phyloP scores from a whole-genome alignment of 208 protist species.

The Phytomonas serpens region DNA sequence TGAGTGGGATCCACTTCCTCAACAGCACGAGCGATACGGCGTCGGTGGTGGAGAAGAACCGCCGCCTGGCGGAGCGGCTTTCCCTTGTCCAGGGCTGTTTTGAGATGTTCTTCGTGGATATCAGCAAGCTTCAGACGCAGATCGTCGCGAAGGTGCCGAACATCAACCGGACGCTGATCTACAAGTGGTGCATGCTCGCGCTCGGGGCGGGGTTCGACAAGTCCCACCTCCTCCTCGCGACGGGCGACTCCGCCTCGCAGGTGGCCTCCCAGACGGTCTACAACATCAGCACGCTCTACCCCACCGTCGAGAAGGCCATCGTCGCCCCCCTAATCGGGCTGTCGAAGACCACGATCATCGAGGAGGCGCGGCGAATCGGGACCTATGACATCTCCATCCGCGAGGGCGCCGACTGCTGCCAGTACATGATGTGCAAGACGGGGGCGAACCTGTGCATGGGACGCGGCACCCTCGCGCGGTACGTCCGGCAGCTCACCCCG shows the following conservation, averaged over 20 bases:
- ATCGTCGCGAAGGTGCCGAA: slow-evolving; percentile 74
- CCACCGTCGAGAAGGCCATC: slow-evolving; percentile 49
- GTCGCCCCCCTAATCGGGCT: slow-evolving; percentile 60
- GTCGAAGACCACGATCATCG: slow-evolving; percentile 65
- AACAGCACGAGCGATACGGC: slow-evolving; percentile 82
- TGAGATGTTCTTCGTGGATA: slow-evolving; percentile 78
- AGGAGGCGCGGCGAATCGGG: slow-evolving; percentile 50
- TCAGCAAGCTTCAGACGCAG: slow-evolving; percentile 71
- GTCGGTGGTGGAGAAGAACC: slow-evolving; percentile 70
- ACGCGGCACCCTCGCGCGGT: slow-evolving; percentile 35
- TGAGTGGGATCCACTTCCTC: slow-evolving; percentile 69
- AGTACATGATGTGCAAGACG: slow-evolving; percentile 86
- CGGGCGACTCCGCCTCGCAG: slow-evolving; percentile 70
- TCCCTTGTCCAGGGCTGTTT: slow-evolving; percentile 62
- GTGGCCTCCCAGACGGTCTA: slow-evolving; percentile 79
- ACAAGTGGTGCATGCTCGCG: slow-evolving; percentile 84
- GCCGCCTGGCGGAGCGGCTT: slow-evolving; percentile 51
- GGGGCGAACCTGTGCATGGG: slow-evolving; percentile 74
- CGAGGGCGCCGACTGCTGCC: slow-evolving; percentile 80
- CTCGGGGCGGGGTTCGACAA: slow-evolving; percentile 54
- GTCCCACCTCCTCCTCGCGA: slow-evolving; percentile 54
- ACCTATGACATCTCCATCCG: slow-evolving; percentile 67
- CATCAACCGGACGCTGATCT: slow-evolving; percentile 75
- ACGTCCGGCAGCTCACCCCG: slow-evolving; percentile 33
- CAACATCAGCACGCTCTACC: slow-evolving; percentile 77